Base-by-base conservation (phyloP, 2,329 filamentous ascomycete genomes). In the Fusarium sacchari region DNA sequence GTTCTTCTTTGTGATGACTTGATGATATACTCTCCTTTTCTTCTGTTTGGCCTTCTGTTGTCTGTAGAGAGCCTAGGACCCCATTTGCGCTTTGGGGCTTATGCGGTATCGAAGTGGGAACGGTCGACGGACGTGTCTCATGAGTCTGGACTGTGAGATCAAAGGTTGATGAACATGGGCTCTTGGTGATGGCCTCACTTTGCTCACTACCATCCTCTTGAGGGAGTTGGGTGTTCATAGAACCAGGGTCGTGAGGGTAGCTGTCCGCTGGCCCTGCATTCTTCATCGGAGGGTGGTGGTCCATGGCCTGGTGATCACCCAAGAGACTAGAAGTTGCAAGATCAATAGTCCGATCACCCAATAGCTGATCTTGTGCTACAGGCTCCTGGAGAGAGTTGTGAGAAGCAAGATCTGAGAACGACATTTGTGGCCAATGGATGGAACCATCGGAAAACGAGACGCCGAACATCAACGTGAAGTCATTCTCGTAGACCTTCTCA, bases 361-460 rank as follows among this genome's bases (percentile, higher is more conserved):
- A n/a, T 30, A 9, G 7, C 14, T 30, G 0, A 30, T 9, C 46
- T n/a, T 49, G 28, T 0, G 7, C 22, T 14, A 14, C 6, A n/a
- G 22, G 22, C 15, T 49, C 46, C 6, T 0, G 5, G 11, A 3
- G 11, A 0, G 46, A 49, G 46, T 3, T 32, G 11, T 9, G 22
- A 18, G 46, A n/a, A 3, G 3, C 15, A 22, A n/a, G 46, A 32
- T 18, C 7, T 2, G n/a, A 20, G 7, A 5, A 9, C 1, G n/a
- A 10, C 4, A 15, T 2, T 17, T 4, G 10, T 7, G 28, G 17
- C 18, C 3, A 5, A 9, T 7, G 2, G 22, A 34, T 15, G 9
- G n/a, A 10, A 3, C 7, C 49, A 15, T 37, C 9, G 1, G n/a
- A 6, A 6, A 6, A 6, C 2, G 18, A 0, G 3, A 13, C 12